phyloP scores from a whole-genome alignment of 192 early-diverging fungal genomes.

The Cladochytrium replicatum region DNA sequence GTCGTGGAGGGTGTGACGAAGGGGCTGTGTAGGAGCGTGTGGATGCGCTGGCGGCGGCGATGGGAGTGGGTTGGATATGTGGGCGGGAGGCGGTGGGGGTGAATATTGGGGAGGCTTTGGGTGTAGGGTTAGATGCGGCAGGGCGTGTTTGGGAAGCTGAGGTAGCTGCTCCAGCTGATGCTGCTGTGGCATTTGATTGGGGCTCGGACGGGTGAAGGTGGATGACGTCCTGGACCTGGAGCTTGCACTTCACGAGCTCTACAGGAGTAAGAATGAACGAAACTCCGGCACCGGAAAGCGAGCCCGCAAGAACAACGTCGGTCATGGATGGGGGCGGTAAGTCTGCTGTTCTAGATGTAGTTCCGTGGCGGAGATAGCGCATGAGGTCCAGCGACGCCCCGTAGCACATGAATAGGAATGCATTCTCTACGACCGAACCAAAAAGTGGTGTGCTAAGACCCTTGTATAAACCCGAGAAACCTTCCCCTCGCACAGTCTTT shows the following conservation, averaged over 20 bases:
- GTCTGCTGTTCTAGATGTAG: constrained; percentile 1
- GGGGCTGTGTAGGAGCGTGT: too few relatives aligned
- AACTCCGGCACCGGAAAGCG: constrained; percentile 72
- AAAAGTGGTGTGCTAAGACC: constrained; percentile 83
- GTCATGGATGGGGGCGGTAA: constrained; percentile 38
- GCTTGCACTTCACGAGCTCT: constrained; percentile 92
- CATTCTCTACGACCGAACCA: constrained; percentile 92
- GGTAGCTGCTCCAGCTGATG: constrained; percentile 8
- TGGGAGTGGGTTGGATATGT: too few relatives aligned
- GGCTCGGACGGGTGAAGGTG: too few relatives aligned
- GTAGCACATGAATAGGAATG: constrained; percentile 80
- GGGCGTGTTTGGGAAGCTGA: neutral
- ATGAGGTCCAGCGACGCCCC: constrained; percentile 81
- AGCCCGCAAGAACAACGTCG: constrained; percentile 71
- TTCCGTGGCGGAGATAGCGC: constrained; percentile 45
- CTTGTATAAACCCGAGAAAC: constrained; percentile 81
- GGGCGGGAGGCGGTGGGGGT: too few relatives aligned
- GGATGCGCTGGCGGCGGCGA: too few relatives aligned
- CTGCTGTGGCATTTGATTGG: too few relatives aligned
- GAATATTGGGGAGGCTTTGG: too few relatives aligned
- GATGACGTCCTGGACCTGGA: constrained; percentile 84
- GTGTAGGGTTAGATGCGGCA: too few relatives aligned
- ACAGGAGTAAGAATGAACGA: constrained; percentile 88
- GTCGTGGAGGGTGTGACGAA: neutral
- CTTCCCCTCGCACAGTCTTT: constrained; percentile 66